A percentile compares a stretch with the other conserved stretches of the same genome.
Evolutionary conservation across 2,329 filamentous ascomycete species (phyloP).

Genomic region (Penicillium sp.): DNA sequence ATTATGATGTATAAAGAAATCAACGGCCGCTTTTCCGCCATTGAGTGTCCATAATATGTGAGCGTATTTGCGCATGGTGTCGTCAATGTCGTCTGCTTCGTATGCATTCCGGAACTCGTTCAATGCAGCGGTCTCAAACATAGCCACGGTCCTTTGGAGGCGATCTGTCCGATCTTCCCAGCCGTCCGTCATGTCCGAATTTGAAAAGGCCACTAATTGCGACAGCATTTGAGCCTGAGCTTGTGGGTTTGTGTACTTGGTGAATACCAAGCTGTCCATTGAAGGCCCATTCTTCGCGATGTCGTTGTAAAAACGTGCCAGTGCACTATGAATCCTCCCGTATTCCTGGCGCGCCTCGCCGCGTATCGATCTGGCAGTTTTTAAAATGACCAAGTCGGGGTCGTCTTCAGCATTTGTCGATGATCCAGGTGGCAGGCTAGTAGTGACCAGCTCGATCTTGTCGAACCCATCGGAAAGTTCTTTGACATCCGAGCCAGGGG

Average conservation of each 20-base stretch:
- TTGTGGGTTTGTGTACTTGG: constrained; percentile 83
- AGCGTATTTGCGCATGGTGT: constrained; percentile 85
- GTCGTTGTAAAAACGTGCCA: constrained; percentile 88
- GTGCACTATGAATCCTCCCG: constrained; percentile 82
- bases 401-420: constrained; percentile 57
- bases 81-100: constrained; percentile 83
- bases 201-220: constrained; percentile 75
- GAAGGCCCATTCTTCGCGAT: constrained; percentile 69
- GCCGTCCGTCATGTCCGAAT: constrained; percentile 77
- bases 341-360: constrained; percentile 88
- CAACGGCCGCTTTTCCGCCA: constrained; percentile 74
- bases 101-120: constrained; percentile 93
- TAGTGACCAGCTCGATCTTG: constrained; percentile 63
- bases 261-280: constrained; percentile 80
- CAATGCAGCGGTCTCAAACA: constrained; percentile 89
- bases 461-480: constrained; percentile 74
- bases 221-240: constrained; percentile 87
- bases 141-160: constrained; percentile 70
- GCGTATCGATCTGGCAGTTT: constrained; percentile 72
- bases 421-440: constrained; percentile 31
- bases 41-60: constrained; percentile 81
- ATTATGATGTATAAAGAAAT: constrained; percentile 87
- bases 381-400: constrained; percentile 68
- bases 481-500: constrained; percentile 25
- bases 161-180: constrained; percentile 71